A percentile compares a stretch with the other conserved stretches of the same genome.
Evolutionary conservation across 2,329 filamentous ascomycete species (phyloP).

Genomic region (Ophiostoma sp.): DNA sequence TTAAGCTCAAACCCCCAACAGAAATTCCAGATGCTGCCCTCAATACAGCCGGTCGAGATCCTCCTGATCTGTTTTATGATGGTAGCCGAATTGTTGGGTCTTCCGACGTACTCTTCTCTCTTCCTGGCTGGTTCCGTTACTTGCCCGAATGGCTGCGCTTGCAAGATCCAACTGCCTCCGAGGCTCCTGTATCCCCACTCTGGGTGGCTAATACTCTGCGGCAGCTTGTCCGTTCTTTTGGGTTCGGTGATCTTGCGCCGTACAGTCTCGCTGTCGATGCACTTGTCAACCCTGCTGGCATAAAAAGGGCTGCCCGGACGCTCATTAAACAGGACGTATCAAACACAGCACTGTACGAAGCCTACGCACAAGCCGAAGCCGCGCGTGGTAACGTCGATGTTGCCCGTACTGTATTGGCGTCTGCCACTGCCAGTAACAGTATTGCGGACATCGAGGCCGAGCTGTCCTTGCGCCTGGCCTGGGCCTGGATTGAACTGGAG

Average conservation of each 20-base stretch:
- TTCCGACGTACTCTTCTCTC: slow-evolving; percentile 41
- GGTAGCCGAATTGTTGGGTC: slow-evolving; percentile 39
- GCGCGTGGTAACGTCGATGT: slow-evolving; percentile 56
- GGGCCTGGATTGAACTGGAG: slow-evolving; percentile 67
- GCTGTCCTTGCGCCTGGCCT: slow-evolving; percentile 55
- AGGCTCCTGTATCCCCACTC: slow-evolving; percentile 40
- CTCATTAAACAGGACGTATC: slow-evolving; percentile 68
- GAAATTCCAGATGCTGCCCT: not conserved
- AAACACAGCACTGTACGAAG: slow-evolving; percentile 71
- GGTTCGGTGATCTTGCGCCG: slow-evolving; percentile 58
- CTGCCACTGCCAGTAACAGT: slow-evolving; percentile 46
- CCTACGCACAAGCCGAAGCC: slow-evolving; percentile 73
- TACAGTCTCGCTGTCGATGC: slow-evolving; percentile 71
- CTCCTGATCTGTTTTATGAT: slow-evolving; percentile 25
- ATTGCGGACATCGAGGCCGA: slow-evolving; percentile 34
- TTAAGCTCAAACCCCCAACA: not conserved
- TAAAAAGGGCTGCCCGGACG: slow-evolving; percentile 70
- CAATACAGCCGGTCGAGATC: not conserved
- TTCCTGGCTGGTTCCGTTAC: slow-evolving; percentile 27
- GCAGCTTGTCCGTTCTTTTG: slow-evolving; percentile 51
- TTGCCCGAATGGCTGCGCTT: slow-evolving; percentile 27
- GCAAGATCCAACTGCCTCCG: not conserved
- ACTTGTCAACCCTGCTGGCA: slow-evolving; percentile 51
- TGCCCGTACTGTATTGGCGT: slow-evolving; percentile 65
- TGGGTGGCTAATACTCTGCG: slow-evolving; percentile 58